Percentiles rank a stretch among this genome's conserved stretches.
phyloP scores from a whole-genome alignment of 2,329 filamentous ascomycete genomes.

The Dactylellina cionopaga region DNA sequence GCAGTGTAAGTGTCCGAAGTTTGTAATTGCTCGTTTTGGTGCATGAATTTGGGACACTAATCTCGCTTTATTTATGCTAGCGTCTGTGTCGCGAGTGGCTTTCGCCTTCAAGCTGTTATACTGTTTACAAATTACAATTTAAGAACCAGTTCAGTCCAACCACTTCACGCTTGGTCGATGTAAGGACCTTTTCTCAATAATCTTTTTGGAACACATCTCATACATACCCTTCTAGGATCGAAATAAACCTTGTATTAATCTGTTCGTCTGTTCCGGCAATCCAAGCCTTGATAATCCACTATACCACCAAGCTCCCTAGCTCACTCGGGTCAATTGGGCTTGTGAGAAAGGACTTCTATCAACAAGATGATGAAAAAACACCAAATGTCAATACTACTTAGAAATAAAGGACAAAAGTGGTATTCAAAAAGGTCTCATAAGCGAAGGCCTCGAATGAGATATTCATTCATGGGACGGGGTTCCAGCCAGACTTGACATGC shows the following conservation, averaged over 20 bases:
- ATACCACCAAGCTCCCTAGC: slow-evolving; percentile 1
- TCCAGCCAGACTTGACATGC: no score
- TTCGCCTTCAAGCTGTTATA: slow-evolving; percentile 2
- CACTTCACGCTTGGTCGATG: slow-evolving; percentile 25
- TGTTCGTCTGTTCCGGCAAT: slow-evolving; percentile 24
- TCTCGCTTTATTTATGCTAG: neutral
- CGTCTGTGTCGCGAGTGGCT: slow-evolving; percentile 19
- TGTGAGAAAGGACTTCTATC: neutral
- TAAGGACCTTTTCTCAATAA: neutral
- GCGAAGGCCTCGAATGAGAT: no score
- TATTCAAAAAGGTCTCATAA: no score
- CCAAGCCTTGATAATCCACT: slow-evolving; percentile 17
- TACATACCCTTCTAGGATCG: neutral
- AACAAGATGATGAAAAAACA: no score
- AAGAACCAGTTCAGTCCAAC: neutral
- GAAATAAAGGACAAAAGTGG: no score
- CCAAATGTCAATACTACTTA: no score
- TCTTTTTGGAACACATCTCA: neutral
- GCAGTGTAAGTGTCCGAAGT: slow-evolving; percentile 5
- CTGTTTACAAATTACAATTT: slow-evolving; percentile 1
- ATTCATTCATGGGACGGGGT: no score
- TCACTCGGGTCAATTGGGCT: neutral
- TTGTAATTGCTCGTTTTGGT: neutral
- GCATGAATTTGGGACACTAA: neutral
- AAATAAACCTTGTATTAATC: slow-evolving; percentile 20